These are phyloP conservation scores for Cyclostephanos tholiformis DNA, from an alignment of 108 stramenopile genomes.

Conservation along the genomic window DNA sequence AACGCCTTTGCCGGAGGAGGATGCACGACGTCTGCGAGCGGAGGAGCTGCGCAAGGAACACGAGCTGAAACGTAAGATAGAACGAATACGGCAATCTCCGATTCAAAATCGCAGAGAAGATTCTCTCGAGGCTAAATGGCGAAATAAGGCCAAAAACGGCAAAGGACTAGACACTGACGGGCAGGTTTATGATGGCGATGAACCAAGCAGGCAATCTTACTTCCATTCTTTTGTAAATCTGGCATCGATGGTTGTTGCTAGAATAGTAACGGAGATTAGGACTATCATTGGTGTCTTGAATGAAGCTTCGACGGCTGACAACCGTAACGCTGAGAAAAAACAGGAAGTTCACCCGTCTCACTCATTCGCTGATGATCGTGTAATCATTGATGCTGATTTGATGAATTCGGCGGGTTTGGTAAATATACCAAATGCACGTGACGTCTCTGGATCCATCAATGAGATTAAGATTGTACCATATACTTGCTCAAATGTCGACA, in stretches of 20 bases:
- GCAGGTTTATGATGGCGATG: not conserved
- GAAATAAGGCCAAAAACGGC: conserved; percentile 6
- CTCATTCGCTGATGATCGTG: not conserved
- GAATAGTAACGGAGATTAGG: not conserved
- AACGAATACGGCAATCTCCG: conserved; percentile 30
- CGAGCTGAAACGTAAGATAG: conserved; percentile 7
- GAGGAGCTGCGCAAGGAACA: conserved; percentile 13
- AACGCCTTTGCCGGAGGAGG: not conserved
- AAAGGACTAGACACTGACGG: not conserved
- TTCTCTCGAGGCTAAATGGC: conserved; percentile 19
- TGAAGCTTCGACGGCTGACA: not conserved
- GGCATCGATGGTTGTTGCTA: not conserved
- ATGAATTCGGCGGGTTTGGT: not conserved
- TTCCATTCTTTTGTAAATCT: not conserved
- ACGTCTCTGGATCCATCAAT: not conserved
- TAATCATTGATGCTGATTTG: not conserved
- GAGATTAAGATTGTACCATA: not conserved
- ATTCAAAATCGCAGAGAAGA: conserved; percentile 40
- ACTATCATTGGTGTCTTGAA: not conserved
- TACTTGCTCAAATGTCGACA: not conserved
- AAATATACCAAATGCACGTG: not conserved
- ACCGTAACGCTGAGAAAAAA: not conserved
- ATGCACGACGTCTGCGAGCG: not conserved
- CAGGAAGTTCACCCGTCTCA: not conserved
- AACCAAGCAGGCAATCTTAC: not conserved